Conservation (phyloP, 805 yeast genomes). For the Ogataea parapolymorpha region DNA sequence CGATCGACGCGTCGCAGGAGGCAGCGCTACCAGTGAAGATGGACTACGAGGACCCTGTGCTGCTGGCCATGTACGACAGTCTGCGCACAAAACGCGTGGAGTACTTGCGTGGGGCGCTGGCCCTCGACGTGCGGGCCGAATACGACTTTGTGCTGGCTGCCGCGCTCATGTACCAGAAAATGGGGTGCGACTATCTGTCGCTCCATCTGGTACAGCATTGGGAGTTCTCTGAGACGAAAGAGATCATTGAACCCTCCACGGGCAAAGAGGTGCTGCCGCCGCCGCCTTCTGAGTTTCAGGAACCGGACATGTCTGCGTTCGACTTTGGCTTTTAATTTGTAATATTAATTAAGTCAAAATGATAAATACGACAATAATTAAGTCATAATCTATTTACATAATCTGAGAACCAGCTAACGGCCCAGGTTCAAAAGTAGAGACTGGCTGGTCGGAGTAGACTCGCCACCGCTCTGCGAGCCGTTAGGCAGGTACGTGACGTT, state of each 20-base stretch:
- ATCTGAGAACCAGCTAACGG: slow-evolving; percentile 37
- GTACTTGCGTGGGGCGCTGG: slow-evolving; percentile 48
- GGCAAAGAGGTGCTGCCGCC: slow-evolving; percentile 34
- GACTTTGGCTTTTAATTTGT: slow-evolving; percentile 40
- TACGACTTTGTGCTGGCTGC: slow-evolving; percentile 59
- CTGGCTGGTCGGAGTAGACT: slow-evolving; percentile 42
- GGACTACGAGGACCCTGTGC: slow-evolving; percentile 71
- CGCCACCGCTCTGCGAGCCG: slow-evolving; percentile 35
- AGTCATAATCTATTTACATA: slow-evolving; percentile 4
- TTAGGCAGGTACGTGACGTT: slow-evolving; percentile 88
- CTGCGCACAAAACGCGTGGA: slow-evolving; percentile 52
- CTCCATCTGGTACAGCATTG: slow-evolving; percentile 62
- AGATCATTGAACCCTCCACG: not conserved
- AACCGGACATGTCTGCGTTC: slow-evolving; percentile 76
- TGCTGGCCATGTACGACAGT: slow-evolving; percentile 60
- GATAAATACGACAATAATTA: not conserved
- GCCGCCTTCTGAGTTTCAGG: slow-evolving; percentile 55
- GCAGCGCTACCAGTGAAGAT: slow-evolving; percentile 38
- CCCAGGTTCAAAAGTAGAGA: slow-evolving; percentile 66
- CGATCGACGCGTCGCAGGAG: slow-evolving; percentile 28
- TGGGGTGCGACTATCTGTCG: slow-evolving; percentile 89
- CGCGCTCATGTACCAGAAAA: slow-evolving; percentile 65
- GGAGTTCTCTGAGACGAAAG: slow-evolving; percentile 42
- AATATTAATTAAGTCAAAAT: not conserved
- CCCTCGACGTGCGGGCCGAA: slow-evolving; percentile 47